Evolutionary conservation across 345 rosid genomes (phyloP).

Genomic region (Stellera chamaejasme): DNA sequence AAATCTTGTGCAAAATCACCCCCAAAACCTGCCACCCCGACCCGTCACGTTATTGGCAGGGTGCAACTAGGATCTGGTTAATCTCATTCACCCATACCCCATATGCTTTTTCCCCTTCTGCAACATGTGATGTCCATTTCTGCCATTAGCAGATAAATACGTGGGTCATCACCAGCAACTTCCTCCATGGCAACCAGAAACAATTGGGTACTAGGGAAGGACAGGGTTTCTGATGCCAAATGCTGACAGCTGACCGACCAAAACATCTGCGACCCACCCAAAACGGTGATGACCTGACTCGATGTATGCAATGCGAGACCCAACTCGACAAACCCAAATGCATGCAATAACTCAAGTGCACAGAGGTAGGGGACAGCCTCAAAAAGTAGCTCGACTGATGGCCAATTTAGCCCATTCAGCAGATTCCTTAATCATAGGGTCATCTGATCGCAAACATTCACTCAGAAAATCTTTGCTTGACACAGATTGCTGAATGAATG

Average conservation of each 20-base stretch:
- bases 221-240: constrained; percentile 10
- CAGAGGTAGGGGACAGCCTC: constrained; percentile 27
- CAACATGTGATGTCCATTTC: constrained; percentile 9
- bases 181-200: constrained; percentile 15
- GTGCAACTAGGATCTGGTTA: constrained; percentile 5
- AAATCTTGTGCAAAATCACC: constrained; percentile 6
- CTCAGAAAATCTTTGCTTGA: constrained; percentile 65
- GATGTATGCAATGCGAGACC: constrained; percentile 32
- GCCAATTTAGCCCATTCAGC: constrained; percentile 76
- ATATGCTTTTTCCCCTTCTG: constrained; percentile 9
- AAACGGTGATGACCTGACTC: constrained; percentile 38
- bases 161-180: constrained; percentile 23
- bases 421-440: constrained; percentile 59
- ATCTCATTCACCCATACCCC: constrained; percentile 13
- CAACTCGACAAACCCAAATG: constrained; percentile 39
- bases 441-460: constrained; percentile 68
- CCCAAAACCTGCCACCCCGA: constrained; percentile 8
- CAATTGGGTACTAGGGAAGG: constrained; percentile 12
- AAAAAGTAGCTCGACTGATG: constrained; percentile 62
- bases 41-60: constrained; percentile 9
- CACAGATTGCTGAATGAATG: constrained; percentile 64
- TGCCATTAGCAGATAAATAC: constrained; percentile 24
- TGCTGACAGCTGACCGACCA: constrained; percentile 17
- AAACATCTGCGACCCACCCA: constrained; percentile 8
- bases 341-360: constrained; percentile 31